Evolutionary conservation across 75 land plant species (phyloP).

Genomic region (Pinus albicaulis): DNA sequence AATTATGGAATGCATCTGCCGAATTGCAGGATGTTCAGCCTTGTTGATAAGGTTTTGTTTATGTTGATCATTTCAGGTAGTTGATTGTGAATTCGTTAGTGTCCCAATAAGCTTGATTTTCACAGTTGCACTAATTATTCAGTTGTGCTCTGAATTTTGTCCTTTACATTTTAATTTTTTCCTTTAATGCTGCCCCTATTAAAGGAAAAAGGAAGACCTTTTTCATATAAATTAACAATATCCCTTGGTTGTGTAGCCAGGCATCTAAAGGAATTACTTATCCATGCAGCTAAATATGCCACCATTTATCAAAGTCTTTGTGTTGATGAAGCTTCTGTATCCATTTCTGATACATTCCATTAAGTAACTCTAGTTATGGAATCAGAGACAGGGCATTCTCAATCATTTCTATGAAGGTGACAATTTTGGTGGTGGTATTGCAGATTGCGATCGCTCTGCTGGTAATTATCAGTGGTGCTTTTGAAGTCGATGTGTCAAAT

Average conservation of each 20-base stretch:
- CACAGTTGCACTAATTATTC: not conserved
- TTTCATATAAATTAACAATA: not conserved
- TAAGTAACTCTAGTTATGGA: not conserved
- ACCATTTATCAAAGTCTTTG: not conserved
- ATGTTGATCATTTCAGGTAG: too few relatives aligned
- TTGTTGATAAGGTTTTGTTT: too few relatives aligned
- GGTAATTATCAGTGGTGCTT: slow-evolving; percentile 72
- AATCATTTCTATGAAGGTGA: too few relatives aligned
- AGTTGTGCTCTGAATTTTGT: not conserved
- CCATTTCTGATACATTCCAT: not conserved
- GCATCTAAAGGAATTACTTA: too few relatives aligned
- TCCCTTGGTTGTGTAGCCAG: too few relatives aligned
- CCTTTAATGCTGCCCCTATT: too few relatives aligned
- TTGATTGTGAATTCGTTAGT: too few relatives aligned
- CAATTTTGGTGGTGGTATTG: slow-evolving; percentile 2
- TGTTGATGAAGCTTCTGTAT: not conserved
- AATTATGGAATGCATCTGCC: too few relatives aligned
- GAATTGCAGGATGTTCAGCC: too few relatives aligned
- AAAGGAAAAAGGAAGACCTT: not conserved
- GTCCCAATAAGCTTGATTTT: too few relatives aligned
- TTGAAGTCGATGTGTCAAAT: slow-evolving; percentile 88
- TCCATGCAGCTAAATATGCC: too few relatives aligned
- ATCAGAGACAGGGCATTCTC: not conserved
- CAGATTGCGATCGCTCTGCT: slow-evolving; percentile 51
- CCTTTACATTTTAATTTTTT: too few relatives aligned